phyloP scores from a whole-genome alignment of 805 yeast species.

The Yarrowia osloensis region DNA sequence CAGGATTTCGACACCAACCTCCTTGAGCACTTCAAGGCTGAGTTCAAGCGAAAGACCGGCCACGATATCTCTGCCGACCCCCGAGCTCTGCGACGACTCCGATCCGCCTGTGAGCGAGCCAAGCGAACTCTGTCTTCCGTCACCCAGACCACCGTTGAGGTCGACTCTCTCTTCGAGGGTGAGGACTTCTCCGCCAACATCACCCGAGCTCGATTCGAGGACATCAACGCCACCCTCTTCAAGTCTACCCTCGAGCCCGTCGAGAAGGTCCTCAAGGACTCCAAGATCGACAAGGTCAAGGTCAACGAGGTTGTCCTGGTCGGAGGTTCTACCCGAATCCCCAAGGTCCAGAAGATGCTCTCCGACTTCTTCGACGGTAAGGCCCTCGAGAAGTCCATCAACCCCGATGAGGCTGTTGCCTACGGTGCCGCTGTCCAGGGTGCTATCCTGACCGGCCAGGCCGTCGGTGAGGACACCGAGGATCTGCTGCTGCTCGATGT shows the following conservation, averaged over 20 bases:
- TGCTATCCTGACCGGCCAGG: slow-evolving; percentile 94
- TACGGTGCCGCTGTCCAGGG: slow-evolving; percentile 99
- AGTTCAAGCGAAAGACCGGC: slow-evolving; percentile 94
- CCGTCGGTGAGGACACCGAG: slow-evolving; percentile 88
- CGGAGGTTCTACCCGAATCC: slow-evolving; percentile 99
- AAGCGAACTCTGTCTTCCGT: slow-evolving; percentile 97
- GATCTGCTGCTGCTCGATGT: slow-evolving; percentile 95
- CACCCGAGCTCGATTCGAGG: slow-evolving; percentile 98
- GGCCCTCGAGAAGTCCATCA: slow-evolving; percentile 93
- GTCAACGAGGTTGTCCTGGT: slow-evolving; percentile 94
- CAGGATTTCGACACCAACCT: slow-evolving; percentile 98
- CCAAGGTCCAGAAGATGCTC: slow-evolving; percentile 93
- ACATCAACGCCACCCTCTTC: slow-evolving; percentile 88
- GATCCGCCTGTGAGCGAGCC: slow-evolving; percentile 99
- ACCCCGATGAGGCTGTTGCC: slow-evolving; percentile 99
- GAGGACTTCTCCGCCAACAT: slow-evolving; percentile 90
- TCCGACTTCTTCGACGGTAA: slow-evolving; percentile 96
- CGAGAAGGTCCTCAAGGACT: slow-evolving; percentile 91
- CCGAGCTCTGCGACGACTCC: slow-evolving; percentile 95
- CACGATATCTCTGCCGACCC: slow-evolving; percentile 85
- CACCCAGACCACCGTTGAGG: slow-evolving; percentile 93
- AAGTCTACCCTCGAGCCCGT: slow-evolving; percentile 93
- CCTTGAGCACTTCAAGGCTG: slow-evolving; percentile 87
- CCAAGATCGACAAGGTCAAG: slow-evolving; percentile 78
- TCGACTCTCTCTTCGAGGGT: slow-evolving; percentile 93